These are phyloP conservation scores for Ceratocystis lukuohia DNA, from an alignment of 2,329 filamentous ascomycete genomes.

Conservation along the genomic window DNA sequence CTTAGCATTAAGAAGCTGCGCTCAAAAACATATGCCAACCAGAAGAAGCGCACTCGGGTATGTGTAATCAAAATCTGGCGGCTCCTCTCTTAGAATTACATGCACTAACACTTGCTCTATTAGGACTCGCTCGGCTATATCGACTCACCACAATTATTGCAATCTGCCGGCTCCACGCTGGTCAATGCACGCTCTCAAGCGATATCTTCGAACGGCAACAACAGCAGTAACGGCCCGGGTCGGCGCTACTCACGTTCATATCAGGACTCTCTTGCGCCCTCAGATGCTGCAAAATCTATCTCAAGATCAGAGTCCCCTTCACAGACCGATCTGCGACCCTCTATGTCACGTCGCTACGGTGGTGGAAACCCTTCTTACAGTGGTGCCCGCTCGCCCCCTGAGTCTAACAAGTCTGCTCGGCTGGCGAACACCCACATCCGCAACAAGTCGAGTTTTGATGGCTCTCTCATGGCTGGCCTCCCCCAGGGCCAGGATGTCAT, in stretches of 20 bases:
- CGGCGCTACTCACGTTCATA: conserved; percentile 54
- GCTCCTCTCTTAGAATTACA: background rate
- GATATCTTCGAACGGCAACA: background rate
- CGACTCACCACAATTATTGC: conserved; percentile 52
- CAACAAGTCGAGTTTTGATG: conserved; percentile 73
- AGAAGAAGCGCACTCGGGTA: conserved; percentile 77
- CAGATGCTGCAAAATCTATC: conserved; percentile 34
- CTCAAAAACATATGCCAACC: conserved; percentile 61
- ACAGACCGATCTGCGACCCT: conserved; percentile 36
- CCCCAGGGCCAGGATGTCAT: conserved; percentile 81
- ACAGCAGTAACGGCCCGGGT: conserved; percentile 26
- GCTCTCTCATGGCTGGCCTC: conserved; percentile 71
- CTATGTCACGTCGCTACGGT: conserved; percentile 31
- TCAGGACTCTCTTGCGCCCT: conserved; percentile 33
- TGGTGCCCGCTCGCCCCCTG: conserved; percentile 40
- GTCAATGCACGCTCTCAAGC: conserved; percentile 39
- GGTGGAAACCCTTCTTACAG: conserved; percentile 38
- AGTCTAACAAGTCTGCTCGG: conserved; percentile 32
- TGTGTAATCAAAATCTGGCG: conserved; percentile 24
- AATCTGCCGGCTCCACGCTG: conserved; percentile 49
- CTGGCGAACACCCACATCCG: conserved; percentile 46
- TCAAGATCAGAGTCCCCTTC: conserved; percentile 61
- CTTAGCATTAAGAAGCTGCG: conserved; percentile 72
- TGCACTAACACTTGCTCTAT: background rate
- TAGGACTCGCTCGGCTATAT: conserved; percentile 76